A percentile compares a stretch with the other conserved stretches of the same genome.
Evolutionary conservation across 2,329 filamentous ascomycete genomes (phyloP).

Genomic region (Botryosphaeria dothidea): DNA sequence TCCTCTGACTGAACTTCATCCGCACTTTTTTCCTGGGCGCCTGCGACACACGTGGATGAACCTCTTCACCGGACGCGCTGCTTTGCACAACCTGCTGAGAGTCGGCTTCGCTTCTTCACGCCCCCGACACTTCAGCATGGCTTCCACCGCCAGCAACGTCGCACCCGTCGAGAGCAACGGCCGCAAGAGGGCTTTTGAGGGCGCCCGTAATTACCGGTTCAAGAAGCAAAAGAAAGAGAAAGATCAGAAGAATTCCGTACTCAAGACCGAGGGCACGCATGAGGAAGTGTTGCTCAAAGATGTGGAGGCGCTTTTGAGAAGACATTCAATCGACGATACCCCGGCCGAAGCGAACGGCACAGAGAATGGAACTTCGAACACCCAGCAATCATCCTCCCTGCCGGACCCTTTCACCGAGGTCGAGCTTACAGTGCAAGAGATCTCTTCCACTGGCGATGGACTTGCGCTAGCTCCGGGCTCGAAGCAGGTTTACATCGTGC

Average conservation of each 20-base stretch:
- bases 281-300: constrained; percentile 52
- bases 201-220: constrained; percentile 36
- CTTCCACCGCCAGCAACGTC: constrained; percentile 33
- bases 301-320: constrained; percentile 44
- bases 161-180: constrained; percentile 34
- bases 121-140: constrained; percentile 30
- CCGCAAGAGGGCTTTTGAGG: constrained; percentile 37
- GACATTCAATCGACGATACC: constrained; percentile 26
- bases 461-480: constrained; percentile 70
- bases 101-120: background rate
- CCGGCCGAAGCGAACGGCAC: constrained; percentile 21
- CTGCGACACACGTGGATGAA: background rate
- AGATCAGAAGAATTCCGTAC: constrained; percentile 34
- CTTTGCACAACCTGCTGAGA: background rate
- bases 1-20: constrained; percentile 4
- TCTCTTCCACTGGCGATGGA: constrained; percentile 92
- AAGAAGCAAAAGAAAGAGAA: constrained; percentile 49
- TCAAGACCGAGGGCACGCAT: constrained; percentile 47
- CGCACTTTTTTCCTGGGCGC: background rate
- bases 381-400: constrained; percentile 4
- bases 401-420: constrained; percentile 43
- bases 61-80: background rate
- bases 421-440: constrained; percentile 75
- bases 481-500: constrained; percentile 79
- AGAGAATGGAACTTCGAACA: background rate